phyloP scores from a whole-genome alignment of 768 basidiomycete genomes.

The Tulasnella sp. region DNA sequence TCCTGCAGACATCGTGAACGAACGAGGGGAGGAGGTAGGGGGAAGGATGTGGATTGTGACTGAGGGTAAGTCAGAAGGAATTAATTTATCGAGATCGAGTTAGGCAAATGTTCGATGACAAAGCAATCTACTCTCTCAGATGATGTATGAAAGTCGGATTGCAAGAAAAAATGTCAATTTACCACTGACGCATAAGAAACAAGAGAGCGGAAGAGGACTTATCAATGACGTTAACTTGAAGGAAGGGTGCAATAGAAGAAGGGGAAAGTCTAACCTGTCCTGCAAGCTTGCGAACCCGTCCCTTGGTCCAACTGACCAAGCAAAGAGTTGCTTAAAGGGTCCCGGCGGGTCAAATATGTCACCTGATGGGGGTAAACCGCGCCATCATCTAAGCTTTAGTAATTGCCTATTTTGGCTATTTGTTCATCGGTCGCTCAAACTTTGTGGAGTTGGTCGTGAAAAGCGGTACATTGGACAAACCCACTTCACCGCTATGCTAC shows the following conservation, averaged over 20 bases:
- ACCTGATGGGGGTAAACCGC: no score
- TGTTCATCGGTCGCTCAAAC: neutral
- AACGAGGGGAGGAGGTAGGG: conserved; percentile 31
- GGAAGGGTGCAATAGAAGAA: no score
- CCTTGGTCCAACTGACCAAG: no score
- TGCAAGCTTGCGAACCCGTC: no score
- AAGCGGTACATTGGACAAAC: neutral
- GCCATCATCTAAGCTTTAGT: no score
- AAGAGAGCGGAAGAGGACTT: neutral
- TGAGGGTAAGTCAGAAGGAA: neutral
- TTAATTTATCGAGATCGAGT: conserved; percentile 5
- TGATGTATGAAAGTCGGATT: neutral
- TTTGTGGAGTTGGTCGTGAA: neutral
- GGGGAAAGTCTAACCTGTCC: no score
- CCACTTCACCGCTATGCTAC: neutral
- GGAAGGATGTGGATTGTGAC: neutral
- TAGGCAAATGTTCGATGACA: neutral
- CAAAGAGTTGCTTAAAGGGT: no score
- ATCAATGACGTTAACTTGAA: no score
- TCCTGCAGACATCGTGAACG: conserved; percentile 56
- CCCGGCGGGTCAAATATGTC: no score
- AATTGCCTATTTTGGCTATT: no score
- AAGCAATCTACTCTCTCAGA: neutral
- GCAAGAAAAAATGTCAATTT: neutral
- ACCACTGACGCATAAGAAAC: neutral